Conservation (phyloP, 192 early-diverging fungal species). For the Radiomyces spectabilis region DNA sequence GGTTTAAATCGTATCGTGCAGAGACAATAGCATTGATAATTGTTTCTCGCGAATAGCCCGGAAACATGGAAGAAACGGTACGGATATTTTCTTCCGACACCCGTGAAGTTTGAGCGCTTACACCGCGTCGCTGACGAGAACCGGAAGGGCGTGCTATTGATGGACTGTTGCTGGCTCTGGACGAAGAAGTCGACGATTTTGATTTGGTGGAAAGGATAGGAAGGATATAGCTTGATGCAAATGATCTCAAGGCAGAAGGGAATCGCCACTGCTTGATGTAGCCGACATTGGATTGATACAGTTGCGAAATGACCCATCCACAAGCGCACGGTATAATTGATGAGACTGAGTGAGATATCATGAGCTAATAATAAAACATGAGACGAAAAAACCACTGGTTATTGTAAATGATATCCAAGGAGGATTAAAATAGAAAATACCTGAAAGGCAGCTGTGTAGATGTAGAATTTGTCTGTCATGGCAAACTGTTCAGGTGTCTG, state of each 20-base stretch:
- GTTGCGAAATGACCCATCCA: constrained; percentile 35
- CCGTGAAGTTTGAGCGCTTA: neutral
- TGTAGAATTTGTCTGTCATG: constrained; percentile 37
- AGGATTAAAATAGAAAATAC: constrained; percentile 16
- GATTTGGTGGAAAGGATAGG: constrained; percentile 30
- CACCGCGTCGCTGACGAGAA: neutral
- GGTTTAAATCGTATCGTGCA: constrained; percentile 48
- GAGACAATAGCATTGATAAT: constrained; percentile 35
- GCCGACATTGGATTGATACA: constrained; percentile 35
- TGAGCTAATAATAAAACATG: constrained; percentile 20
- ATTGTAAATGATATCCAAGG: neutral
- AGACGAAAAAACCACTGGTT: no score
- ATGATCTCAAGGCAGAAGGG: constrained; percentile 26
- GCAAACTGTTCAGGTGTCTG: no score
- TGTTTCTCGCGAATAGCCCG: constrained; percentile 30
- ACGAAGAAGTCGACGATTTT: constrained; percentile 22
- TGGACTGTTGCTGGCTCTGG: constrained; percentile 13
- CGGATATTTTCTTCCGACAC: constrained; percentile 29
- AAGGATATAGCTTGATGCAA: constrained; percentile 32
- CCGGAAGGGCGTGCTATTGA: neutral
- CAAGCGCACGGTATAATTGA: constrained; percentile 32
- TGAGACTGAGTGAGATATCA: constrained; percentile 25
- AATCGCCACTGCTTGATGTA: constrained; percentile 43
- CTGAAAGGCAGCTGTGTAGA: constrained; percentile 34
- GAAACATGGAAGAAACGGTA: constrained; percentile 46